Conservation (phyloP, 2,329 filamentous ascomycete species). For the Biscogniauxia marginata region DNA sequence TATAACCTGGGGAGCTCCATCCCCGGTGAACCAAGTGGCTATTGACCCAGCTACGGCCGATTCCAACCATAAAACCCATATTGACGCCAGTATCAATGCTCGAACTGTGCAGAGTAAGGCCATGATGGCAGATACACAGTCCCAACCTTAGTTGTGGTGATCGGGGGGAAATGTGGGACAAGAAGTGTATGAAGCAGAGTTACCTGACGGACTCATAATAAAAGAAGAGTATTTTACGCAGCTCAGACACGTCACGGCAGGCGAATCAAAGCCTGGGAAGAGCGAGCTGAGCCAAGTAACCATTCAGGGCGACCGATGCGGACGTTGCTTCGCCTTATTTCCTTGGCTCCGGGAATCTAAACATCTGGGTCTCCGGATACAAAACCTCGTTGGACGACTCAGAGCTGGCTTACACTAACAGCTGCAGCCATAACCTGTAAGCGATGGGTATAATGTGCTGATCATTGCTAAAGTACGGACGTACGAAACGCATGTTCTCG, state of each 20-base stretch:
- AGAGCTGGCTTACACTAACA: not conserved
- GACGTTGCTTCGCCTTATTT: not conserved
- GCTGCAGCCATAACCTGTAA: not conserved
- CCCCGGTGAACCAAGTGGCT: conserved; percentile 9
- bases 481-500: not conserved
- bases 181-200: not conserved
- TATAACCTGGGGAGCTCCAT: conserved; percentile 16
- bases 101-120: not conserved
- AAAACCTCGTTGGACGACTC: not conserved
- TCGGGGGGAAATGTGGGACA: not conserved
- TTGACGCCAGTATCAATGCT: not conserved
- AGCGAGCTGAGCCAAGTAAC: not conserved
- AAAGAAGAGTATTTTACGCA: not conserved
- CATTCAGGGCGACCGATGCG: not conserved
- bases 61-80: not conserved
- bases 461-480: not conserved
- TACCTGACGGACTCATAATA: not conserved
- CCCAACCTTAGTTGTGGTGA: not conserved
- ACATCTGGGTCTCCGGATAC: not conserved
- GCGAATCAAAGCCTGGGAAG: not conserved
- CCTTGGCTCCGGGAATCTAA: not conserved
- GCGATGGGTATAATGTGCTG: not conserved
- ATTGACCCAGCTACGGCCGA: conserved; percentile 1
- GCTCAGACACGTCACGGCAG: not conserved
- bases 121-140: not conserved